Conservation (phyloP, 129 eudicot genomes). For the Lonicera japonica region DNA sequence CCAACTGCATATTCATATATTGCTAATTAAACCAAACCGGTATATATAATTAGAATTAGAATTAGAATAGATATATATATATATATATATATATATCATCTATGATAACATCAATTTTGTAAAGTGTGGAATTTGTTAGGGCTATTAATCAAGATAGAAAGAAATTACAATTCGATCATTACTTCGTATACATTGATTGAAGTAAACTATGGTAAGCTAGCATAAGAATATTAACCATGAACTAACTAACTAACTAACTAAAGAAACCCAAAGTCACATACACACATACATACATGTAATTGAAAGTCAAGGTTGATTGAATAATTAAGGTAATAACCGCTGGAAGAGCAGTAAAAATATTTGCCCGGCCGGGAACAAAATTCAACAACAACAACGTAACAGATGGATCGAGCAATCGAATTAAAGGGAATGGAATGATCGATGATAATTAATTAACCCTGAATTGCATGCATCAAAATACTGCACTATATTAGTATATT, state of each 20-base stretch:
- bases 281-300: too few relatives aligned
- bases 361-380: neutral
- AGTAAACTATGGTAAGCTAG: neutral
- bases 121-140: too few relatives aligned
- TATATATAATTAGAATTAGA: too few relatives aligned
- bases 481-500: constrained; percentile 1
- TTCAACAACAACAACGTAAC: neutral
- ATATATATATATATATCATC: neutral
- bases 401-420: neutral
- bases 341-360: neutral
- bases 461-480: constrained; percentile 23
- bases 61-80: too few relatives aligned
- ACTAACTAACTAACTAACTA: constrained; percentile 11
- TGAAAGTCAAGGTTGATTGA: constrained; percentile 11
- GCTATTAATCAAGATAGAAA: neutral
- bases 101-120: neutral
- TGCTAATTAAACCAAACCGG: too few relatives aligned
- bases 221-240: too few relatives aligned
- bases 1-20: constrained; percentile 9
- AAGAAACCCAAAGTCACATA: constrained; percentile 11
- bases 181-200: neutral
- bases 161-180: neutral
- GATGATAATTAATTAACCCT: constrained; percentile 7
- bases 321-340: constrained; percentile 6
- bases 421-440: constrained; percentile 2